Percentiles rank a stretch among this genome's conserved stretches.
Evolutionary conservation across 2,329 filamentous ascomycete species (phyloP).

Genomic region (Phaeoacremonium minimum): DNA sequence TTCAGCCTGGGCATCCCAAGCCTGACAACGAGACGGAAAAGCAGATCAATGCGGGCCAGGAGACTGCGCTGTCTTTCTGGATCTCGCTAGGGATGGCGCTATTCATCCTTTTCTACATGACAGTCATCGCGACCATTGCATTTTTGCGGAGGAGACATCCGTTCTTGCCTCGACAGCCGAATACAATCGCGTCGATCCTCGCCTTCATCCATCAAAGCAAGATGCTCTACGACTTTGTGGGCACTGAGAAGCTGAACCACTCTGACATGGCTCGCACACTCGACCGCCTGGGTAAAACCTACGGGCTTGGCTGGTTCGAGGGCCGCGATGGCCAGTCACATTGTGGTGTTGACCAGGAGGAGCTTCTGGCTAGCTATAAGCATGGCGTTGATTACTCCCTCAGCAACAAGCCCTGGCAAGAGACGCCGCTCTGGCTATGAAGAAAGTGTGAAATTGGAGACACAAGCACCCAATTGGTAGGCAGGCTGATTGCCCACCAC

Average conservation of each 20-base stretch:
- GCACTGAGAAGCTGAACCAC: conserved; percentile 59
- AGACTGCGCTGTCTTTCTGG: conserved; percentile 62
- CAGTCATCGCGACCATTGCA: conserved; percentile 52
- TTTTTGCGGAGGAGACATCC: conserved; percentile 60
- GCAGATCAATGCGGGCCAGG: conserved; percentile 47
- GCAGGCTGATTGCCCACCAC: too few relatives aligned
- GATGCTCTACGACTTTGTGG: conserved; percentile 74
- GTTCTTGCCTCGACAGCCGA: conserved; percentile 74
- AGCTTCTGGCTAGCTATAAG: conserved; percentile 60
- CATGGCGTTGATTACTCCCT: conserved; percentile 51
- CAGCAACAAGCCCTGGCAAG: conserved; percentile 52
- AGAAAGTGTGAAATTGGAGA: too few relatives aligned
- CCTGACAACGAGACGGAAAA: conserved; percentile 9
- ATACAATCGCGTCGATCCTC: conserved; percentile 71
- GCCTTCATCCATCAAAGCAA: conserved; percentile 77
- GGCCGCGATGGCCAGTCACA: conserved; percentile 70
- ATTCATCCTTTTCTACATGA: conserved; percentile 63
- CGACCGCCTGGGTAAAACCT: conserved; percentile 58
- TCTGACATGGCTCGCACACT: conserved; percentile 59
- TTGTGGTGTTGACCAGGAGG: conserved; percentile 75
- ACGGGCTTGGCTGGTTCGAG: conserved; percentile 73
- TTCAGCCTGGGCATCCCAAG: conserved; percentile 11
- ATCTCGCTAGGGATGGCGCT: conserved; percentile 58
- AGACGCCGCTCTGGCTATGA: conserved; percentile 24
- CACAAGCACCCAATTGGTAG: too few relatives aligned